Base-by-base conservation (phyloP, 129 eudicot genomes). In the Flaveria bidentis region DNA sequence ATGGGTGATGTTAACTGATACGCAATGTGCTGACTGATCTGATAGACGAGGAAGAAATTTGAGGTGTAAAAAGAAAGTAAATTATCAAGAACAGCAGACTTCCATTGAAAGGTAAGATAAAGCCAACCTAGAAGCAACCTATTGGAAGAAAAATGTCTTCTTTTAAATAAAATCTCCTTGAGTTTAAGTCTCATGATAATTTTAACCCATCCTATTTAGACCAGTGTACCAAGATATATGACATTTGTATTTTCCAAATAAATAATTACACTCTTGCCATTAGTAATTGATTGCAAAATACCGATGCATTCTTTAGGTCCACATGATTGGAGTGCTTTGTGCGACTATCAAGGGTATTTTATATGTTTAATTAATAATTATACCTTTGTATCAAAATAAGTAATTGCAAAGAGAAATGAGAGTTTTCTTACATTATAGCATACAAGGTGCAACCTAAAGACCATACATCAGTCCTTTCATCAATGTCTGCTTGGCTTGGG, bases 401-500 rank as follows among this genome's bases (percentile, higher is more conserved):
- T 47, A 33, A 61, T 36, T 23, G 58, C 14, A 76, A 53, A 60
- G 49, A 55, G 74, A 45, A 20, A 64, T 11, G 69, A 56, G 75
- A 72, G 56, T 65, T 8, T 25, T 52, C 96, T 90, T 85, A 93
- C 98, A 93, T 93, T 80, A 90, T 90, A 71, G 96, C 96, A 67
- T 61, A 93, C 69, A 93, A 76, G 15, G 96, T 90, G 95, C 98
- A 93, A 78, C 98, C 98, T 63, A 93, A 61, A 52, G 98, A 93
- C 98, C 98, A 93, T 71, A 93, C 86, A 80, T 93, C 98, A 68
- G 95, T 86, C 87, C 92, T 86, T 85, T 93, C 97, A 57, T 93
- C 98, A 80, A 93, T 88, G 67, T 90, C 97, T 55, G 93, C 88
- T 56, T 93, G 96, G 81, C 97, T 93, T 53, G 98, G 98, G 89